A percentile compares a stretch with the other conserved stretches of the same genome.
These are phyloP conservation scores for Heterococcus sp. DNA, from an alignment of 108 stramenopile species.

Conservation along the genomic window DNA sequence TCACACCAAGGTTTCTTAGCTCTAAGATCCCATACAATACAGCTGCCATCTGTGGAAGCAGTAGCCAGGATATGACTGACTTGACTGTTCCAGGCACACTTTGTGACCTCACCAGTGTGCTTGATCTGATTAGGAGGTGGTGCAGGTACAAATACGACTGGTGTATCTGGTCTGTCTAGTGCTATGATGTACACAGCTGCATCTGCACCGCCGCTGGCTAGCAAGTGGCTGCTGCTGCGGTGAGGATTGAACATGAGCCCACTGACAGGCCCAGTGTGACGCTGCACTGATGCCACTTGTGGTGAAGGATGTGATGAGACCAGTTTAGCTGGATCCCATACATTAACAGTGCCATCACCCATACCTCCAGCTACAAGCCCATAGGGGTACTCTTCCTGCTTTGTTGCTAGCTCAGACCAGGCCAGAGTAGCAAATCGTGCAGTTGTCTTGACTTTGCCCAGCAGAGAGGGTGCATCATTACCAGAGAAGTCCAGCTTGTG, in stretches of 20 bases:
- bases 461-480: conserved; percentile 53
- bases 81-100: conserved; percentile 88
- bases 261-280: conserved; percentile 67
- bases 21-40: conserved; percentile 89
- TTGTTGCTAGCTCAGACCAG: conserved; percentile 53
- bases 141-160: conserved; percentile 51
- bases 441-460: conserved; percentile 71
- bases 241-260: conserved; percentile 82
- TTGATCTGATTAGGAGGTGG: conserved; percentile 54
- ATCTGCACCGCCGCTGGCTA: conserved; percentile 78
- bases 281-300: conserved; percentile 57
- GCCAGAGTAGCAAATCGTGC: conserved; percentile 49
- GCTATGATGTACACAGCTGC: conserved; percentile 69
- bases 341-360: conserved; percentile 82
- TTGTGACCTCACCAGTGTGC: conserved; percentile 75
- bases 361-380: conserved; percentile 92
- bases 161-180: conserved; percentile 57
- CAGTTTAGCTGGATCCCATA: conserved; percentile 79
- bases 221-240: conserved; percentile 63
- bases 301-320: conserved; percentile 51
- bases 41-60: conserved; percentile 73
- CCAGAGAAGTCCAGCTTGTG: conserved; percentile 68
- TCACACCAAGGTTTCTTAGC: conserved; percentile 92
- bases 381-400: conserved; percentile 48
- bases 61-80: conserved; percentile 94